Base-by-base conservation (phyloP, 2,329 filamentous ascomycete species). In the Curvularia verruculosa region DNA sequence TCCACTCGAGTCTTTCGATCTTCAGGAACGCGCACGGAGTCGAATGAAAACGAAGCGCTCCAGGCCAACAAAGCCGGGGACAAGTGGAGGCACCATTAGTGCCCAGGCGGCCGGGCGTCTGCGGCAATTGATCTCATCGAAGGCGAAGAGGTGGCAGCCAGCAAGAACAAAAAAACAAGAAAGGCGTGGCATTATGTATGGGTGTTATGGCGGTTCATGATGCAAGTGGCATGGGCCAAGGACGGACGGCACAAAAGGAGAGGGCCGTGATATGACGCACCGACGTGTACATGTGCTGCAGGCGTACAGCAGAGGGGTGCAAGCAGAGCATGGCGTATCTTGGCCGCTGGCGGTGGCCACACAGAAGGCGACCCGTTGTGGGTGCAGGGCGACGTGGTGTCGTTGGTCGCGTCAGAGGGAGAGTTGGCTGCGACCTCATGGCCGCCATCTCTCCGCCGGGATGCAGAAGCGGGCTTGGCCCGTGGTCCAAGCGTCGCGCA, bases 1-100 rank as follows among this genome's bases (percentile, higher is more conserved):
- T 29, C 49, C 41, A 50, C 49, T 18, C 34, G 13, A 9, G 21
- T 28, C 43, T n/a, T 31, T 50, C 36, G 50, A 52, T 58, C 47
- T 53, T 52, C 58, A 58, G 58, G 58, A 37, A 60, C 50, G 26
- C 28, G 54, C 29, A 51, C 24, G 46, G 56, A 45, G 47, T 44
- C 18, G 37, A 28, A 34, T 52, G 26, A 37, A 34, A 36, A 34
- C 19, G 45, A 36, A 37, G 46, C 34, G 29, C 13, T 26, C 18
- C 26, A 26, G 29, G 49, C 49, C 49, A 52, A 52, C 49, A 52
- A 43, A 49, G 50, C 45, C 50, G 29, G 39, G 24, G 51, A 34
- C 54, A 39, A 36, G 49, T 53, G 49, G 49, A 48, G 54, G 23
- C 50, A 24, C 9, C 36, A 26, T 39, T 23, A 41, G 44, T 41